Evolutionary conservation across 768 basidiomycete genomes (phyloP).

Genomic region (Rhodotorula diobovata): DNA sequence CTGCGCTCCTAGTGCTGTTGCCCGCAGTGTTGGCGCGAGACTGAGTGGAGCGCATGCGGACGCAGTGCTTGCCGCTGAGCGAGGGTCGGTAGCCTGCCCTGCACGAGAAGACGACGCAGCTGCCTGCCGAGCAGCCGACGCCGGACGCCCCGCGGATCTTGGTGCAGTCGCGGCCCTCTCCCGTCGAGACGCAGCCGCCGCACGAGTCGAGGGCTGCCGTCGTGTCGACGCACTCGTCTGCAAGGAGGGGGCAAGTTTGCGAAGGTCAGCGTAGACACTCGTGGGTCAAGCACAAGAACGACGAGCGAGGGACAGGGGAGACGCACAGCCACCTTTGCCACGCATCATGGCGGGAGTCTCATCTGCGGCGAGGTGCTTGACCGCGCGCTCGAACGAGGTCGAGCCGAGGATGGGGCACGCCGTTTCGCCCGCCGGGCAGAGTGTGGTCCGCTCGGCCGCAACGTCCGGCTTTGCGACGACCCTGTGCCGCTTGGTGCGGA

Average conservation of each 20-base stretch:
- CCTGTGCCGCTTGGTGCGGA: slow-evolving; percentile 18
- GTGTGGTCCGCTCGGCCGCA: neutral
- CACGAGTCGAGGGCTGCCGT: slow-evolving; percentile 63
- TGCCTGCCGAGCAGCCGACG: slow-evolving; percentile 45
- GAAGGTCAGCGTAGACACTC: neutral
- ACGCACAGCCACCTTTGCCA: slow-evolving; percentile 14
- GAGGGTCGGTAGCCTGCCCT: slow-evolving; percentile 12
- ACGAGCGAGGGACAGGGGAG: neutral
- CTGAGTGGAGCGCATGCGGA: slow-evolving; percentile 5
- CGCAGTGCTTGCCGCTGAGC: slow-evolving; percentile 13
- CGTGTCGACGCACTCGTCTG: slow-evolving; percentile 55
- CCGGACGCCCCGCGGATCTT: slow-evolving; percentile 55
- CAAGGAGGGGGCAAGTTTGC: neutral
- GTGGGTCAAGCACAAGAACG: neutral
- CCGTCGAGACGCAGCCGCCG: slow-evolving; percentile 65
- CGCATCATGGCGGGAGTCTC: slow-evolving; percentile 1
- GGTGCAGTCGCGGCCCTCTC: slow-evolving; percentile 68
- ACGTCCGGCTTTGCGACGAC: too few relatives aligned
- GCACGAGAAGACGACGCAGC: slow-evolving; percentile 51
- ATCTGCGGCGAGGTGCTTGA: slow-evolving; percentile 2
- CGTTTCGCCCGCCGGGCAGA: slow-evolving; percentile 29
- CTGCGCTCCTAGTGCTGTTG: neutral
- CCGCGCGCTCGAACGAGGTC: slow-evolving; percentile 3
- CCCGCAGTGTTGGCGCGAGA: neutral
- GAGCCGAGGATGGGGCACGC: slow-evolving; percentile 30